Evolutionary conservation across 2,329 filamentous ascomycete genomes (phyloP).

Genomic region (Alternaria sp.): DNA sequence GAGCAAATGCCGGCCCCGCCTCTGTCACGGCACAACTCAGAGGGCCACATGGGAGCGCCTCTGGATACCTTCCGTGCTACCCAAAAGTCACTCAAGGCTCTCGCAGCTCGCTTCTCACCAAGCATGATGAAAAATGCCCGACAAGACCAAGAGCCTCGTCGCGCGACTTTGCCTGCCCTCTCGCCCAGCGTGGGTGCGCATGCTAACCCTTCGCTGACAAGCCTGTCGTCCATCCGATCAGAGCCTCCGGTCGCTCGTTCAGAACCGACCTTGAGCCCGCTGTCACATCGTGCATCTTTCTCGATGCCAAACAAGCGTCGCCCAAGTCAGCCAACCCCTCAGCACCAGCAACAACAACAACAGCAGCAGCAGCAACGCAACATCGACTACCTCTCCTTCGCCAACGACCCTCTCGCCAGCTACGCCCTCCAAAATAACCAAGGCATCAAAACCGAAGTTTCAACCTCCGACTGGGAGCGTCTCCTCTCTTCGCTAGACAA

Average conservation of each 20-base stretch:
- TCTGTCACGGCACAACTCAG: conserved; percentile 55
- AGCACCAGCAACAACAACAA: conserved; percentile 30
- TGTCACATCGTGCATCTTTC: conserved; percentile 44
- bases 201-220: conserved; percentile 55
- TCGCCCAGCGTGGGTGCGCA: conserved; percentile 53
- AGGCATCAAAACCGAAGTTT: conserved; percentile 56
- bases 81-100: conserved; percentile 56
- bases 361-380: conserved; percentile 46
- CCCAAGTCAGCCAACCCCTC: conserved; percentile 31
- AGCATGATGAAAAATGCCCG: conserved; percentile 31
- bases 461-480: conserved; percentile 79
- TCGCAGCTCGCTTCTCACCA: conserved; percentile 54
- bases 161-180: conserved; percentile 52
- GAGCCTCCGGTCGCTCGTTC: conserved; percentile 54
- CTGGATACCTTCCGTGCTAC: conserved; percentile 50
- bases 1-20: conserved; percentile 45
- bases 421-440: conserved; percentile 41
- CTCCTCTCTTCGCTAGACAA: conserved; percentile 80
- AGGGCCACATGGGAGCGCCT: conserved; percentile 46
- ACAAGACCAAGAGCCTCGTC: conserved; percentile 45
- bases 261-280: conserved; percentile 55
- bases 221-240: conserved; percentile 57
- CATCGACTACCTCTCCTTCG: conserved; percentile 57
- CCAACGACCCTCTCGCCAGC: conserved; percentile 45
- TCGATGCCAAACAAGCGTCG: conserved; percentile 45